These are phyloP conservation scores for Naegleria gruberi DNA, from an alignment of 208 protist genomes.

Conservation along the genomic window DNA sequence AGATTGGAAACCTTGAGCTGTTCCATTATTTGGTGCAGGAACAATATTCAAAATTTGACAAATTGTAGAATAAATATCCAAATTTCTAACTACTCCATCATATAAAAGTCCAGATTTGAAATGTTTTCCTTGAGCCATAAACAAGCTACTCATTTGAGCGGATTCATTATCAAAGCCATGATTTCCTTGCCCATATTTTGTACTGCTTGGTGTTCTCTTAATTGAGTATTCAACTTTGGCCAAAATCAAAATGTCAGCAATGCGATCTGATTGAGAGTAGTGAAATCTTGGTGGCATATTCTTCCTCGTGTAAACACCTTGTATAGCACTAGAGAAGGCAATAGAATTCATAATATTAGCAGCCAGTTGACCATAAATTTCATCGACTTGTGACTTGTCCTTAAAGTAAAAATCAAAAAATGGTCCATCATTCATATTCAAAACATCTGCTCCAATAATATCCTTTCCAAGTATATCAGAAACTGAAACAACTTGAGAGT, in stretches of 20 bases:
- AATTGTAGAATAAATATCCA: neutral
- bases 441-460: neutral
- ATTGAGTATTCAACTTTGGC: neutral
- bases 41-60: neutral
- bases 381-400: neutral
- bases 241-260: neutral
- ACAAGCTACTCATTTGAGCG: neutral
- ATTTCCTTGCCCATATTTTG: neutral
- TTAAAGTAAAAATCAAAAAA: neutral
- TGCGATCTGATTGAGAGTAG: neutral
- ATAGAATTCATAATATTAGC: neutral
- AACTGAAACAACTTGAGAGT: neutral
- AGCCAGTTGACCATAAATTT: neutral
- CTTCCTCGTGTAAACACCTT: neutral
- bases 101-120: neutral
- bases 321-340: neutral
- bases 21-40: neutral
- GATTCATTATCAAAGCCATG: neutral
- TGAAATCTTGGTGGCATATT: neutral
- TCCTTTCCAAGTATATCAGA: neutral
- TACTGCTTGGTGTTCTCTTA: neutral
- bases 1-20: neutral
- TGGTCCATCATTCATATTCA: neutral
- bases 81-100: neutral
- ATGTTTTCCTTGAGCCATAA: neutral